Evolutionary conservation across 768 basidiomycete species (phyloP), one percentile per base, ranked within the genome.

Genomic region (Suillus fuscotomentosus): DNA sequence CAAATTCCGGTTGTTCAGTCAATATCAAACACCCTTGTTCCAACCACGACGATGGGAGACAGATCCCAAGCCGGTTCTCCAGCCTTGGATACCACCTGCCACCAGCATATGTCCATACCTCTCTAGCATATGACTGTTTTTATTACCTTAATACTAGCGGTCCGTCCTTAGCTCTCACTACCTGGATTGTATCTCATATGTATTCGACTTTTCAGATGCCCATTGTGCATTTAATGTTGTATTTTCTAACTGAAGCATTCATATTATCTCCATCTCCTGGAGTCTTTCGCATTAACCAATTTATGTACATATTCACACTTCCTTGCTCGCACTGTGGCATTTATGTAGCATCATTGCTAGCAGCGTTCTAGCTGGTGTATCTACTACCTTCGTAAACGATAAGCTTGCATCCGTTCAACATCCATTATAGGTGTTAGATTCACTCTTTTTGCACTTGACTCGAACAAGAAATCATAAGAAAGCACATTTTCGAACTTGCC

Each of bases 71-170:
- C 81, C 2, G 78, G 80, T 36, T 80, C 81, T 11, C 81, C 81
- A 4, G 67, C 62, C 7, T 71, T 69, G n/a, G 77, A 73, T 61
- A 64, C 54, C n/a, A 67, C 60, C 53, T 69, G 70, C 65, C 79
- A 62, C 75, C 82, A 65, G 82, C 84, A 43, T 76, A 85, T 68
- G 78, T 79, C 48, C 76, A 81, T 59, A 81, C 86, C 73, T 55
- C 68, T 77, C 51, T 45, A 68, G 68, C 65, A 70, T 59, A 27
- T 64, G 59, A 43, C 60, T 60, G 56, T 39, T 62, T 13, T 13
- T 59, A 42, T 59, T 60, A 38, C 8, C 38, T 59, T 62, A 62
- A 62, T 42, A 60, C 42, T 2, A 27, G 31, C 20, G 57, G 57
- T 59, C 39, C 27, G 57, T 42, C 6, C 5, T 20, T 42, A 6